Base-by-base conservation (phyloP, 495 filamentous ascomycete species). In the Neurospora sp. region DNA sequence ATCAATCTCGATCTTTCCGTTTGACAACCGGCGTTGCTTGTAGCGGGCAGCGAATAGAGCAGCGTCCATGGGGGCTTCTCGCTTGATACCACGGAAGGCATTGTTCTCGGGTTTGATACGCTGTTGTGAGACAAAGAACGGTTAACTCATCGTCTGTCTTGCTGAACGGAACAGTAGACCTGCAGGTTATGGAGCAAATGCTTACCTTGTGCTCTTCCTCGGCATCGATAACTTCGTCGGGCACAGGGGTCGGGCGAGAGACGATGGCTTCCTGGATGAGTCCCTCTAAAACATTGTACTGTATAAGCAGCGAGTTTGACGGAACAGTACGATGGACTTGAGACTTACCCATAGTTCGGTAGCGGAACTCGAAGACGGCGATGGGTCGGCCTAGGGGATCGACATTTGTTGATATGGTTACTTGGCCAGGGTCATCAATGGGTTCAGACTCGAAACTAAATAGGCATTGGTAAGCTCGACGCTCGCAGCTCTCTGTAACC, bases 341-440 rank as follows among this genome's bases (percentile, higher is more conserved):
- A 27, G 48, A 71, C 76, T 48, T 18, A 78, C 75, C 71, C 69
- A 31, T 76, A 1, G 73, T 69, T 8, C 75, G 54, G 23, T 78
- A 78, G 0, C 71, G 75, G 39, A 78, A 78, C 37, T 78, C 76
- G 35, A 78, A 75, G 5, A 75, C 44, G 1, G 75, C 76, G 20
- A 76, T 76, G 10, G 76, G 75, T 4, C 75, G 71, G 5, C n/a
- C n/a, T n/a, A n/a, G n/a, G 3, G 39, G 20, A 31, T 76, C 71
- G 6, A 62, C 27, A n/a, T n/a, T n/a, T n/a, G n/a, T n/a, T n/a
- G n/a, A n/a, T n/a, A n/a, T n/a, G n/a, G n/a, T n/a, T n/a, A n/a
- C n/a, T n/a, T n/a, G n/a, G 8, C 11, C 6, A 35, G 11, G 54
- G 14, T 8, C 1, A 6, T 7, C 23, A 1, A 18, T 18, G 27